These are phyloP conservation scores for Paramecium sexaurelia DNA, from an alignment of 73 alveolate species.

Conservation along the genomic window DNA sequence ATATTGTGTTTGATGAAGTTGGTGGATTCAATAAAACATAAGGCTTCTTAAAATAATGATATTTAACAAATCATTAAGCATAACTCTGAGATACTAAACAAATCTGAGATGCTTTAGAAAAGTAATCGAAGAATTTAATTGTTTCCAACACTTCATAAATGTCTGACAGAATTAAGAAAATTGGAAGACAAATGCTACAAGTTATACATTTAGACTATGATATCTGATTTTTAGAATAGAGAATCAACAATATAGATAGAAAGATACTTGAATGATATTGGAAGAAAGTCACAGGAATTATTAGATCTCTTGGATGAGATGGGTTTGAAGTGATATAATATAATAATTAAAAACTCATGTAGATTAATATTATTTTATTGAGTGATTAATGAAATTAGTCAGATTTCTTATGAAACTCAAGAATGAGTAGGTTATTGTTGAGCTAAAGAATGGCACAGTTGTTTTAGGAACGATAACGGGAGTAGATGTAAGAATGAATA, in stretches of 20 bases:
- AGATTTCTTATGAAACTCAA: conserved; percentile 96
- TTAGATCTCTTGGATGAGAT: background rate
- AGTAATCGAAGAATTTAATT: background rate
- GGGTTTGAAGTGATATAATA: conserved; percentile 25
- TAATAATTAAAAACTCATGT: background rate
- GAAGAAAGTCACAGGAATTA: background rate
- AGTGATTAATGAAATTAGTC: conserved; percentile 87
- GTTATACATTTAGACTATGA: background rate
- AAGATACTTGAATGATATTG: background rate
- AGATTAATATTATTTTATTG: conserved; percentile 7
- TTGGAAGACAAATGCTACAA: conserved; percentile 26
- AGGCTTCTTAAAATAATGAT: conserved; percentile 12
- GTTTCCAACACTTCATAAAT: conserved; percentile 23
- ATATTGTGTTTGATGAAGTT: background rate
- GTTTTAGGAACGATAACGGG: conserved; percentile 95
- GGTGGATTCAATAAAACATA: background rate
- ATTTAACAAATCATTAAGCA: background rate
- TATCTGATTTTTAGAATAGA: background rate
- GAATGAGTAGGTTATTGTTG: conserved; percentile 97
- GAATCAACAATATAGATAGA: background rate
- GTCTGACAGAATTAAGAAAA: conserved; percentile 11
- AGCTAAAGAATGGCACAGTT: conserved; percentile 98
- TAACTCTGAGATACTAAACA: background rate
- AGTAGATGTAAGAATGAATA: conserved; percentile 98
- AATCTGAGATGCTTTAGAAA: background rate